phyloP scores from a whole-genome alignment of 371 early-diverging fungal species.

The Mucor piriformis region DNA sequence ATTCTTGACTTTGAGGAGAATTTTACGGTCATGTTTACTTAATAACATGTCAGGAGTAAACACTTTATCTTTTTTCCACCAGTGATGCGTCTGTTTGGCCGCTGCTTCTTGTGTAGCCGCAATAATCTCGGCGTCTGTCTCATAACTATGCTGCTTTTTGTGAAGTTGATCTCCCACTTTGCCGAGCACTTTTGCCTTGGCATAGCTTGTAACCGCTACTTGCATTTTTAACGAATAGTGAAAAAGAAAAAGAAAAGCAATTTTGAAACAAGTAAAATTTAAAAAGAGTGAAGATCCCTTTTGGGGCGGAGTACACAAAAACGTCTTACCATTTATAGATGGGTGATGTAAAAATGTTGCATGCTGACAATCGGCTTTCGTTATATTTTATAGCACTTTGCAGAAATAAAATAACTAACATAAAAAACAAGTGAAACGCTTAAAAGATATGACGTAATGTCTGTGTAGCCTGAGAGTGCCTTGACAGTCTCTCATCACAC shows the following conservation, averaged over 20 bases:
- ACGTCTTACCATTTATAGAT: too few relatives aligned
- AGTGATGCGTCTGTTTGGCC: slow-evolving; percentile 16
- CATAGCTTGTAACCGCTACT: not conserved
- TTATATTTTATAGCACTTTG: too few relatives aligned
- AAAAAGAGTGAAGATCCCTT: slow-evolving; percentile 7
- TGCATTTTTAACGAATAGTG: not conserved
- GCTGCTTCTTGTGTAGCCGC: slow-evolving; percentile 25
- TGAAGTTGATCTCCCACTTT: slow-evolving; percentile 8
- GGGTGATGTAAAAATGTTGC: not conserved
- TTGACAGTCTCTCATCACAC: too few relatives aligned
- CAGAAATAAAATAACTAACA: too few relatives aligned
- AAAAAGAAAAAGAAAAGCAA: not conserved
- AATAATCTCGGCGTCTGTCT: slow-evolving; percentile 26
- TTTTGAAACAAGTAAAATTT: not conserved
- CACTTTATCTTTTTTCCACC: slow-evolving; percentile 31
- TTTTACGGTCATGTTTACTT: slow-evolving; percentile 31
- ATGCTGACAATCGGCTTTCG: too few relatives aligned
- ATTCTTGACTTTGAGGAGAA: slow-evolving; percentile 36
- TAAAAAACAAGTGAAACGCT: too few relatives aligned
- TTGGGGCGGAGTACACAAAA: not conserved
- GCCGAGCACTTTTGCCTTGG: slow-evolving; percentile 17
- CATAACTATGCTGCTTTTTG: slow-evolving; percentile 3
- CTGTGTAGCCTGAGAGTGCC: too few relatives aligned
- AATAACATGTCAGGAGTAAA: slow-evolving; percentile 40
- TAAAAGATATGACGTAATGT: too few relatives aligned